Evolutionary conservation across 1,284 basidiomycete species (phyloP), one percentile per base, ranked within the genome.

Genomic region (Ceratobasidium sp.): DNA sequence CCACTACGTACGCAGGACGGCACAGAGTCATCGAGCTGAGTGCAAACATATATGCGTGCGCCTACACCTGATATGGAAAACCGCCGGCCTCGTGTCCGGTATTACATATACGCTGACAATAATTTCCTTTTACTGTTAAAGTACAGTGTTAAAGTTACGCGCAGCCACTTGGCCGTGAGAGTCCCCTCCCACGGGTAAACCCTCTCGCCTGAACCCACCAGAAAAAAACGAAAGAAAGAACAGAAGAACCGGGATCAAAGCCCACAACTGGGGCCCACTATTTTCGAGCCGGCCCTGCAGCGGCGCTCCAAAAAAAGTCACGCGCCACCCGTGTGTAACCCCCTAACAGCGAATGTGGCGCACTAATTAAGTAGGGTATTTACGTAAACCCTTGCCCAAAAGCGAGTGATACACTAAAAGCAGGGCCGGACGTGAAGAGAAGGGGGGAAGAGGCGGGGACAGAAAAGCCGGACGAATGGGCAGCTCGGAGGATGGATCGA

Each of bases 351-450:
- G 41, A 39, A 21, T 50, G 61, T 65, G 61, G 61, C 61, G 61
- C 61, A 50, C 52, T 65, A 65, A 65, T 65, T 65, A 45, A 45
- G 43, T 18, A 45, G 43, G 43, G 43, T 18, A 18, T 45, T 43
- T 67, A 67, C 46, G 62, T 53, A 67, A 52, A 67, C 62, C 36
- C 41, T 45, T 30, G 50, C 50, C 50, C 50, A 58, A 58, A 58
- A 58, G 55, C 55, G 12, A 18, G 55, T n/a, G 39, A 30, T 14
- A 39, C 6, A 58, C n/a, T 9, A 10, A 14, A 30, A 21, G 34
- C 14, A 34, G 26, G 16, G 55, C 34, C 30, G 28, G 21, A n/a
- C 6, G 9, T 26, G 50, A 53, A 36, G 30, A 26, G 36, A 26
- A n/a, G n/a, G n/a, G n/a, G 32, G 10, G 32, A 58, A 58, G 32